phyloP scores from a whole-genome alignment of 169 alveolate species.

The Cryptosporidium andersoni region DNA sequence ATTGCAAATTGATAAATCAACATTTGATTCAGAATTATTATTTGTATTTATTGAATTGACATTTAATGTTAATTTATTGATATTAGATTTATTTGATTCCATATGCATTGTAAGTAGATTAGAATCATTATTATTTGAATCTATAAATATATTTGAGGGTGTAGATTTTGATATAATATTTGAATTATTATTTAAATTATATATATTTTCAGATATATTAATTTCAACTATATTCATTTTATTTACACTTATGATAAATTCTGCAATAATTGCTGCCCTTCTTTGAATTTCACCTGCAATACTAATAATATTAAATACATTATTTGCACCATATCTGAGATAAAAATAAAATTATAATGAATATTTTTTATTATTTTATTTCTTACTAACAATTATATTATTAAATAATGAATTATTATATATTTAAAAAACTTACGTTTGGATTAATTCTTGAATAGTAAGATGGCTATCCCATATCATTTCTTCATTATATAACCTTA shows the following conservation, averaged over 20 bases:
- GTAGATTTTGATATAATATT: not conserved
- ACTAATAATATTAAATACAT: slow-evolving; percentile 14
- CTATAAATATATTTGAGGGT: not conserved
- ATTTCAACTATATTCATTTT: slow-evolving; percentile 12
- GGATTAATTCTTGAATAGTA: slow-evolving; percentile 19
- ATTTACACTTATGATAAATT: slow-evolving; percentile 11
- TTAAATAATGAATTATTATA: not conserved
- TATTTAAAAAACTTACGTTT: slow-evolving; percentile 34
- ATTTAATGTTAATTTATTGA: slow-evolving; percentile 4
- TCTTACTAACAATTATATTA: too few species aligned
- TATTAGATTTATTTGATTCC: slow-evolving; percentile 2
- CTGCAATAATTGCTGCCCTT: slow-evolving; percentile 53
- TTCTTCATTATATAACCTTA: slow-evolving; percentile 30
- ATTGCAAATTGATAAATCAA: not conserved
- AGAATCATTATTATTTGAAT: not conserved
- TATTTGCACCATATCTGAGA: slow-evolving; percentile 23
- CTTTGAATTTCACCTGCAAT: slow-evolving; percentile 36
- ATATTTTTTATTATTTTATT: not conserved
- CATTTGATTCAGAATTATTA: not conserved
- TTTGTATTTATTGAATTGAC: slow-evolving; percentile 9
- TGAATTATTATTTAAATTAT: slow-evolving; percentile 1
- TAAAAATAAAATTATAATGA: not conserved
- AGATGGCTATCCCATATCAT: slow-evolving; percentile 60
- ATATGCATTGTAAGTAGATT: not conserved
- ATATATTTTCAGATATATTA: slow-evolving; percentile 14